Evolutionary conservation across 2,329 filamentous ascomycete species (phyloP).

Genomic region (Claviceps maximensis): DNA sequence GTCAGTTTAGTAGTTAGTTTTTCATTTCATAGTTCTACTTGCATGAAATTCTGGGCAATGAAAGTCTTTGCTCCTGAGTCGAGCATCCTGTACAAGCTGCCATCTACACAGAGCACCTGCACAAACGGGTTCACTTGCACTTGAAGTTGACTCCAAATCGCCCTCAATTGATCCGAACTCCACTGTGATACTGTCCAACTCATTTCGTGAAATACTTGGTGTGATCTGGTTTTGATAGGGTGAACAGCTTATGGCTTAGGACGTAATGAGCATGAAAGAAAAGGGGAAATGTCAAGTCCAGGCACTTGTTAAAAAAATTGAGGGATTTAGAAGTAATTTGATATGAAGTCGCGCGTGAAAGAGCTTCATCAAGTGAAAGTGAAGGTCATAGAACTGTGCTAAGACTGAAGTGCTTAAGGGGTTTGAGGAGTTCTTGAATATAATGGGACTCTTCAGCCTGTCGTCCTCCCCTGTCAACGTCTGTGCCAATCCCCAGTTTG

Average conservation of each 20-base stretch:
- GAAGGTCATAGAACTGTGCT: neutral
- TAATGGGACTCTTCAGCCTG: neutral
- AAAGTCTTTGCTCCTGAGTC: constrained; percentile 11
- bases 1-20: neutral
- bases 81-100: constrained; percentile 9
- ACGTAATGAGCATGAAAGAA: neutral
- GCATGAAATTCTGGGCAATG: constrained; percentile 15
- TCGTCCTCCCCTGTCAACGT: neutral
- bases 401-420: neutral
- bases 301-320: neutral
- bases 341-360: neutral
- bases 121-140: constrained; percentile 8
- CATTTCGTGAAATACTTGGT: neutral
- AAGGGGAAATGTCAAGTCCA: neutral
- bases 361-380: neutral
- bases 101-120: constrained; percentile 10
- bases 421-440: neutral
- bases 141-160: constrained; percentile 10
- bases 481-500: neutral
- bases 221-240: neutral
- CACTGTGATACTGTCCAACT: constrained; percentile 1
- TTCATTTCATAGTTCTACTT: constrained; percentile 1
- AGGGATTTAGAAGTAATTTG: too few species aligned
- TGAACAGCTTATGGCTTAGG: neutral
- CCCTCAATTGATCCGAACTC: constrained; percentile 5